Evolutionary conservation across 2,329 filamentous ascomycete genomes (phyloP), one percentile per base, ranked within the genome.

Genomic region (Rhynchosporium graminicola): DNA sequence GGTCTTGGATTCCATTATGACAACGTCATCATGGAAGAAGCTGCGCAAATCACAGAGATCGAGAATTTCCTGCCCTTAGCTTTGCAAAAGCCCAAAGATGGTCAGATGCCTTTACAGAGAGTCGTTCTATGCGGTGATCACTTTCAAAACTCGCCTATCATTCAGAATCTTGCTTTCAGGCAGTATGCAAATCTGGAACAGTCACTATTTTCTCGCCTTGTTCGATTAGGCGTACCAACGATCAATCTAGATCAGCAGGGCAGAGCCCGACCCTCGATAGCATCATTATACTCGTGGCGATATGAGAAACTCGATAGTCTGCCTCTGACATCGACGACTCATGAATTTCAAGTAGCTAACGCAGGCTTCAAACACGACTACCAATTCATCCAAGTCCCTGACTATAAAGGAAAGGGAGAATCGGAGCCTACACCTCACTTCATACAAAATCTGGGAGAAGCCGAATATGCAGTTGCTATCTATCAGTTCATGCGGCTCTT

Each of bases 11-110:
- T 99, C 77, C 91, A 92, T 69, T 99, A 99, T 72, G 93, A 98
- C 79, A 99, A 97, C 67, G 90, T 99, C 12, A 83, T 99, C 59
- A 97, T 99, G 90, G 95, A 99, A 79, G 95, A 99, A 81, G 94
- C 95, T 4, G 95, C 95, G 12, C 95, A 99, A 74, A 94, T 99
- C 73, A 99, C 94, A 0, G 95, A 99, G 76, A 90, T 97, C 51
- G 95, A 99, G 74, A 96, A 92, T 67, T 98, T 99, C 77, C 92
- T 99, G 67, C 95, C 95, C 0, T 81, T 97, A 59, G 90, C 93
- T n/a, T 83, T 99, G 76, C 96, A 99, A 74, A 91, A 90, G 66
- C 86, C 89, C 26, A 85, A 86, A 67, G 80, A 88, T 57, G 89
- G 89, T 40, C 83, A 91, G 71, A 83, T 91, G 69, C 86, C 87